These are phyloP conservation scores for Mycena epipterygia DNA, from an alignment of 768 basidiomycete species.

Conservation along the genomic window DNA sequence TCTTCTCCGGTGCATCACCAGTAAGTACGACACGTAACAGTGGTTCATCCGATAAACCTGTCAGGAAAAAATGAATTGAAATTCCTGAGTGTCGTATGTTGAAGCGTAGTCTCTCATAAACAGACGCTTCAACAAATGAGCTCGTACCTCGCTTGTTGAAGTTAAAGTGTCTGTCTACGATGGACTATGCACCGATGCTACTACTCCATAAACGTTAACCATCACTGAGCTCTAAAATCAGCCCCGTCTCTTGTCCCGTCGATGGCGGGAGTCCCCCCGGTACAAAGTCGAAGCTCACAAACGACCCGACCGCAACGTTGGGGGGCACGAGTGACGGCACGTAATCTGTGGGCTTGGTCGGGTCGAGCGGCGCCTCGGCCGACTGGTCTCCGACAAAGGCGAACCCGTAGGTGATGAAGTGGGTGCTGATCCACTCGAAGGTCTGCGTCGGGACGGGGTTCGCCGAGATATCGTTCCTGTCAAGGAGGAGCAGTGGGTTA, in stretches of 20 bases:
- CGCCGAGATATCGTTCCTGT: neutral
- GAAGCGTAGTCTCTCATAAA: too few relatives aligned
- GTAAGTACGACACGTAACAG: too few relatives aligned
- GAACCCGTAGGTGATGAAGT: constrained; percentile 4
- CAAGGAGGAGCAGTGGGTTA: neutral
- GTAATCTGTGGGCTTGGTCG: neutral
- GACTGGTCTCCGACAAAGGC: constrained; percentile 1
- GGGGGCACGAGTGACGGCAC: neutral
- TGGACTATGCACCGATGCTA: too few relatives aligned
- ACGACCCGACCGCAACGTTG: neutral
- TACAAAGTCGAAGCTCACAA: constrained; percentile 12
- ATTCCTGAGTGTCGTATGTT: too few relatives aligned
- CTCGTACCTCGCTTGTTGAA: too few relatives aligned
- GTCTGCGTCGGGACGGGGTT: constrained; percentile 9
- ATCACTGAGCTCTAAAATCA: constrained; percentile 5
- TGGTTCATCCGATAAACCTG: too few relatives aligned
- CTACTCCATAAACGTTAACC: too few relatives aligned
- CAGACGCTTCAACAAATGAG: too few relatives aligned
- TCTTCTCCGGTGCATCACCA: too few relatives aligned
- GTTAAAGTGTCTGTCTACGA: too few relatives aligned
- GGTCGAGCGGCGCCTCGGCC: neutral
- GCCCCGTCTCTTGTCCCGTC: neutral
- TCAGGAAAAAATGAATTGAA: too few relatives aligned
- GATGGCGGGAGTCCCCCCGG: constrained; percentile 15
- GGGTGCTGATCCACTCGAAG: constrained; percentile 10